Conservation (phyloP, 1,284 basidiomycete species). For the Papiliotrema flavescens region DNA sequence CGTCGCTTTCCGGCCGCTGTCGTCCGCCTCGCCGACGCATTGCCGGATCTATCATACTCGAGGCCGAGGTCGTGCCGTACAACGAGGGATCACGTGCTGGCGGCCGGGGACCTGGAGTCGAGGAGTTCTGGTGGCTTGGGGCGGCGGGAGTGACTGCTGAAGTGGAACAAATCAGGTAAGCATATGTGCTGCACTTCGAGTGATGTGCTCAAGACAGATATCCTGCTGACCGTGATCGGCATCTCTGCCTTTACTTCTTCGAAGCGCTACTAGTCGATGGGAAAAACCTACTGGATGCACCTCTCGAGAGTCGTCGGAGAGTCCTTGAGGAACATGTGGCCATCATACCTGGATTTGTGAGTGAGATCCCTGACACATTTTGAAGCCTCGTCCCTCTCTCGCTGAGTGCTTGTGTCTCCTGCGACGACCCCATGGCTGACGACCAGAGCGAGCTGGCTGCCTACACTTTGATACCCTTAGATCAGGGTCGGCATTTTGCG, state of each 20-base stretch:
- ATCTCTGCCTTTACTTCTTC: constrained; percentile 77
- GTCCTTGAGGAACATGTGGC: constrained; percentile 60
- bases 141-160: constrained; percentile 30
- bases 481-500: constrained; percentile 10
- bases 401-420: no score
- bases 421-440: neutral
- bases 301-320: constrained; percentile 61
- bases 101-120: constrained; percentile 44
- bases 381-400: neutral
- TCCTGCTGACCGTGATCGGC: constrained; percentile 43
- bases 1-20: constrained; percentile 7
- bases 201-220: neutral
- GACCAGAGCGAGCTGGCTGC: constrained; percentile 57
- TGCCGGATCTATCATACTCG: constrained; percentile 61
- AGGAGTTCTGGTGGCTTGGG: constrained; percentile 51
- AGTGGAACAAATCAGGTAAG: constrained; percentile 4
- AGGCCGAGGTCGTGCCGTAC: constrained; percentile 84
- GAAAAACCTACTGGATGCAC: constrained; percentile 55
- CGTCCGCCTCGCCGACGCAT: constrained; percentile 19
- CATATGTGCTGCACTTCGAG: no score
- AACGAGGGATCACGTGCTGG: constrained; percentile 53
- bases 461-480: constrained; percentile 52
- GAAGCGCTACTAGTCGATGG: constrained; percentile 68
- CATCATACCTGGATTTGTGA: constrained; percentile 56
- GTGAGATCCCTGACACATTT: constrained; percentile 6